Conservation (phyloP, 345 rosid genomes). For the Nephelium lappaceum region DNA sequence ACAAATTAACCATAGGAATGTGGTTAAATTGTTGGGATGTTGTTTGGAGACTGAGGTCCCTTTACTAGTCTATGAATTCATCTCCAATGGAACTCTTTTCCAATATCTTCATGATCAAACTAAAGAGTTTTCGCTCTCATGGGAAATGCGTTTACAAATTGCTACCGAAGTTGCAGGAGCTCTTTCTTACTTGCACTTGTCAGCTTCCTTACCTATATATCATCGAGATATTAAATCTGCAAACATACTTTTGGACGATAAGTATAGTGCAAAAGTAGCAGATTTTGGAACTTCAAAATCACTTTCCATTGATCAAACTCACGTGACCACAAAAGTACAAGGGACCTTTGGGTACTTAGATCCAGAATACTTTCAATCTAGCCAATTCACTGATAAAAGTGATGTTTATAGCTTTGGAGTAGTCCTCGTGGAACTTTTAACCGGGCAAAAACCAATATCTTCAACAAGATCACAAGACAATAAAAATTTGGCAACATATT, state of each 20-base stretch:
- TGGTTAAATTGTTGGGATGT: slow-evolving; percentile 11
- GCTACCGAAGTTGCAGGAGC: slow-evolving; percentile 8
- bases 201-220: background rate
- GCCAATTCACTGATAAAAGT: slow-evolving; percentile 11
- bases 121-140: slow-evolving; percentile 7
- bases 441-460: background rate
- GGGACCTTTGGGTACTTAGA: slow-evolving; percentile 11
- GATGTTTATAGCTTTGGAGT: slow-evolving; percentile 13
- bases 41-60: background rate
- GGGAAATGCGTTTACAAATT: background rate
- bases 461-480: background rate
- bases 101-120: slow-evolving; percentile 11
- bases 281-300: slow-evolving; percentile 17
- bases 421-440: slow-evolving; percentile 12
- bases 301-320: slow-evolving; percentile 8
- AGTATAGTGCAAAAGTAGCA: slow-evolving; percentile 16
- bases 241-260: slow-evolving; percentile 7
- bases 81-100: slow-evolving; percentile 13
- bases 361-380: background rate
- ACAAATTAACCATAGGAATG: slow-evolving; percentile 11
- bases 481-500: background rate
- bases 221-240: slow-evolving; percentile 3
- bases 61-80: background rate
- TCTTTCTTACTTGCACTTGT: background rate
- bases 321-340: slow-evolving; percentile 1